These are phyloP conservation scores for Caryopteris hybrid DNA, from an alignment of 305 asterid genomes.

Conservation along the genomic window DNA sequence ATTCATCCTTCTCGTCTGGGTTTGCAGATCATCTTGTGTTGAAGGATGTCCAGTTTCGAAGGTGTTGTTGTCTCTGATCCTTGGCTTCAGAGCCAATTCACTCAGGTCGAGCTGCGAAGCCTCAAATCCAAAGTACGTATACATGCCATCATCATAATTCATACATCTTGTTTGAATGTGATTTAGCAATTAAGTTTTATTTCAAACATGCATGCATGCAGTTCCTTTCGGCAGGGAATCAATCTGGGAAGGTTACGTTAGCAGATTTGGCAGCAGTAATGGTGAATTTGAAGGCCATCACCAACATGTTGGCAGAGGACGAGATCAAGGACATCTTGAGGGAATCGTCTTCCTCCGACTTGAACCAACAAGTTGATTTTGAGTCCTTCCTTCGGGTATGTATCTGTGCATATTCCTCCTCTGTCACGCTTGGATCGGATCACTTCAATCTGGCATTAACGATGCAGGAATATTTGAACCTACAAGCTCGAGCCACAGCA, in stretches of 20 bases:
- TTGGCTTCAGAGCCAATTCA: slow-evolving; percentile 91
- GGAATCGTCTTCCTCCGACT: slow-evolving; percentile 49
- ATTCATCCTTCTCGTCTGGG: too few species aligned
- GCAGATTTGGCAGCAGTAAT: slow-evolving; percentile 65
- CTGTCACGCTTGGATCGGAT: too few species aligned
- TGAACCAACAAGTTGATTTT: slow-evolving; percentile 61
- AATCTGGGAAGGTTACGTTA: slow-evolving; percentile 55
- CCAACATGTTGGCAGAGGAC: slow-evolving; percentile 40
- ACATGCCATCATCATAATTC: too few species aligned
- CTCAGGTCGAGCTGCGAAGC: slow-evolving; percentile 87
- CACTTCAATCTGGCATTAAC: too few species aligned
- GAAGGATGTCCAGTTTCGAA: slow-evolving; percentile 65
- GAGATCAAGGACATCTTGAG: slow-evolving; percentile 54
- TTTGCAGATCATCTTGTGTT: too few species aligned
- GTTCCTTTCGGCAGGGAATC: slow-evolving; percentile 55
- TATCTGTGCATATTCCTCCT: neutral
- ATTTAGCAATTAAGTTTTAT: too few species aligned
- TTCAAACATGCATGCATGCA: slow-evolving; percentile 5
- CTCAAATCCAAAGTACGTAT: slow-evolving; percentile 67
- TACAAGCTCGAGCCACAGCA: slow-evolving; percentile 59
- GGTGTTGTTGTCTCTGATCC: slow-evolving; percentile 90
- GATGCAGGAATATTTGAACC: slow-evolving; percentile 58
- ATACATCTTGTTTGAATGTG: too few species aligned
- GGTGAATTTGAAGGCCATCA: slow-evolving; percentile 57
- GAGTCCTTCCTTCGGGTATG: slow-evolving; percentile 79